Evolutionary conservation across 2,329 filamentous ascomycete species (phyloP).

Genomic region (Sporothrix curviconia): DNA sequence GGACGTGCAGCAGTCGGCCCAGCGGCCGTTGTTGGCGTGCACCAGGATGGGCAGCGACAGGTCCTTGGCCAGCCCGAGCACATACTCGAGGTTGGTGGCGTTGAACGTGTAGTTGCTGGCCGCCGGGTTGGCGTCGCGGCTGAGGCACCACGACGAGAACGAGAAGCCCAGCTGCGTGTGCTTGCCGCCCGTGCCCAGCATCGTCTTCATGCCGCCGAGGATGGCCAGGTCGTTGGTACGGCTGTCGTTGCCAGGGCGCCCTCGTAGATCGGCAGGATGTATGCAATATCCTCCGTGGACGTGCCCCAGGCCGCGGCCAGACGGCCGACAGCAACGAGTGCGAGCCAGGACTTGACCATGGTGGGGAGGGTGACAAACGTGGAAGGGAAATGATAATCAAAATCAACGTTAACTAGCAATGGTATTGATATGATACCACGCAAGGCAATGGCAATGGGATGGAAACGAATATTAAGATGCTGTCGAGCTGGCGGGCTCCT

Average conservation of each 20-base stretch:
- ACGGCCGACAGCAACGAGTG: not conserved
- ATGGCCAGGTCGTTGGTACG: not conserved
- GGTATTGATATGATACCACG: not conserved
- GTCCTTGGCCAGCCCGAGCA: not conserved
- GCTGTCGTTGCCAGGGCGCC: conserved; percentile 3
- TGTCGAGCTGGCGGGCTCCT: no score
- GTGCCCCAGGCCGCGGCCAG: conserved; percentile 1
- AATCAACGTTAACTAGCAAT: no score
- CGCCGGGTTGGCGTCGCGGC: not conserved
- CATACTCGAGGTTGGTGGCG: not conserved
- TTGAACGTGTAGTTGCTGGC: conserved; percentile 2
- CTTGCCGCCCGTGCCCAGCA: not conserved
- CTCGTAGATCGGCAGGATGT: conserved; percentile 2
- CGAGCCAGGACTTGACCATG: not conserved
- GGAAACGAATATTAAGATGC: not conserved
- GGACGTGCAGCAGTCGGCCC: conserved; percentile 1
- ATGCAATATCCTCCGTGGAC: not conserved
- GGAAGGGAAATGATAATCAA: not conserved
- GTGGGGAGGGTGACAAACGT: not conserved
- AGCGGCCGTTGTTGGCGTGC: conserved; percentile 5
- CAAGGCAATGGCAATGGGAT: no score
- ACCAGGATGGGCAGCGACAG: not conserved
- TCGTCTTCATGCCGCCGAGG: not conserved
- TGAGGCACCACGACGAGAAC: not conserved
- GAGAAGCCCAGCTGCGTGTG: conserved; percentile 1